These are phyloP conservation scores for Carex kokanica DNA, from an alignment of 176 grass and related monocot species.

Conservation along the genomic window DNA sequence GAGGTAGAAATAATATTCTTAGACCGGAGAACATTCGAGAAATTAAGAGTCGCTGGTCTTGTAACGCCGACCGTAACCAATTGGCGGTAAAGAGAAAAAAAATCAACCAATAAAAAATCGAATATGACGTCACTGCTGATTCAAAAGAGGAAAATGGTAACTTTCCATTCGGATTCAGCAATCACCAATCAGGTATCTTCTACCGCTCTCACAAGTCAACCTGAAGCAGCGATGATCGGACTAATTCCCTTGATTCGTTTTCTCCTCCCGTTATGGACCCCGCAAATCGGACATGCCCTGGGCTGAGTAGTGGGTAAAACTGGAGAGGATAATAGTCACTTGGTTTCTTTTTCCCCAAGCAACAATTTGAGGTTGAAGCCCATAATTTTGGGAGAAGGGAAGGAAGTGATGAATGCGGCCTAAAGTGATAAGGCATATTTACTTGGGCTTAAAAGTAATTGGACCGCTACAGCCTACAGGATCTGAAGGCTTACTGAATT, in stretches of 20 bases:
- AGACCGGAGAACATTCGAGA: slow-evolving; percentile 17
- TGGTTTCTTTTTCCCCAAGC: slow-evolving; percentile 10
- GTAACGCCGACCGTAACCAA: neutral
- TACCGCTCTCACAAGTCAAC: neutral
- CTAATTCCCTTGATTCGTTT: neutral
- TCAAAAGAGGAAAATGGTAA: neutral
- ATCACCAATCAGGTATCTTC: neutral
- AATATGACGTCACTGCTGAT: slow-evolving; percentile 17
- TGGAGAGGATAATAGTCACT: neutral
- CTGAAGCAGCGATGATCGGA: neutral
- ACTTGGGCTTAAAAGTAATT: neutral
- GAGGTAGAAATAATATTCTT: neutral
- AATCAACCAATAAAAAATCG: neutral
- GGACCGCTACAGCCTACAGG: neutral
- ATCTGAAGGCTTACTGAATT: too few relatives aligned
- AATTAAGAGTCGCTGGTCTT: neutral
- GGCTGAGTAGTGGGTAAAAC: too few relatives aligned
- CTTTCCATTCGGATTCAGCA: neutral
- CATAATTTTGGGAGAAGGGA: neutral
- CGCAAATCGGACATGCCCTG: too few relatives aligned
- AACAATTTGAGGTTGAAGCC: neutral
- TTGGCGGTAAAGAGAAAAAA: neutral
- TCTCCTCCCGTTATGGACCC: too few relatives aligned
- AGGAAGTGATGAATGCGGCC: neutral
- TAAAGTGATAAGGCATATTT: neutral